A percentile compares a stretch with the other conserved stretches of the same genome.
phyloP scores from a whole-genome alignment of 208 protist species.

The Crithidia sp. region DNA sequence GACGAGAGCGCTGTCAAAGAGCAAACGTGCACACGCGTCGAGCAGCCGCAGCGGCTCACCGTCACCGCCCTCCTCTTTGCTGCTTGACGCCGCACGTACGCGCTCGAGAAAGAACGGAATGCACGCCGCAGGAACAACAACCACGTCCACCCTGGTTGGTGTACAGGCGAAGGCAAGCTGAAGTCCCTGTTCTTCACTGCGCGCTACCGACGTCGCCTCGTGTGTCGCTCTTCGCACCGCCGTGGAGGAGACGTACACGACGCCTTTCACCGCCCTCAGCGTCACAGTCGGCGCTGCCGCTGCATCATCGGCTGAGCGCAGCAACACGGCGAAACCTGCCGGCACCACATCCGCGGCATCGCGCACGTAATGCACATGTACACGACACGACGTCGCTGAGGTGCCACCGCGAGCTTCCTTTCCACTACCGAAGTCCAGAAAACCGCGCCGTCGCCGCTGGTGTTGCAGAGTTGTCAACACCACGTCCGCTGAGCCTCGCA shows the following conservation, averaged over 20 bases:
- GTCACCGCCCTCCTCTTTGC: too few relatives aligned
- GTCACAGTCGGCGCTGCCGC: too few relatives aligned
- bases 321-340: not conserved
- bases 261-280: not conserved
- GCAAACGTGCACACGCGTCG: not conserved
- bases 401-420: not conserved
- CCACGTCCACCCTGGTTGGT: not conserved
- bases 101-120: not conserved
- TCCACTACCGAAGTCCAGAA: too few relatives aligned
- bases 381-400: not conserved
- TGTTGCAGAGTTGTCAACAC: not conserved
- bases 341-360: not conserved
- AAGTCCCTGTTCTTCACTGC: not conserved
- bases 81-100: too few relatives aligned
- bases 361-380: slow-evolving; percentile 1
- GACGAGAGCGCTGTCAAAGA: not conserved
- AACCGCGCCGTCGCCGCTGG: not conserved
- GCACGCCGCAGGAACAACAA: not conserved
- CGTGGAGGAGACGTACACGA: not conserved
- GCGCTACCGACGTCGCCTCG: not conserved
- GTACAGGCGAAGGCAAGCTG: not conserved
- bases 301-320: not conserved
- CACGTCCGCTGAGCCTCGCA: slow-evolving; percentile 36
- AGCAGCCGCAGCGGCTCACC: not conserved
- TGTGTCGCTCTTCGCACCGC: too few relatives aligned